Base-by-base conservation (phyloP, 2,329 filamentous ascomycete species). In the Teratosphaeria nubilosa region DNA sequence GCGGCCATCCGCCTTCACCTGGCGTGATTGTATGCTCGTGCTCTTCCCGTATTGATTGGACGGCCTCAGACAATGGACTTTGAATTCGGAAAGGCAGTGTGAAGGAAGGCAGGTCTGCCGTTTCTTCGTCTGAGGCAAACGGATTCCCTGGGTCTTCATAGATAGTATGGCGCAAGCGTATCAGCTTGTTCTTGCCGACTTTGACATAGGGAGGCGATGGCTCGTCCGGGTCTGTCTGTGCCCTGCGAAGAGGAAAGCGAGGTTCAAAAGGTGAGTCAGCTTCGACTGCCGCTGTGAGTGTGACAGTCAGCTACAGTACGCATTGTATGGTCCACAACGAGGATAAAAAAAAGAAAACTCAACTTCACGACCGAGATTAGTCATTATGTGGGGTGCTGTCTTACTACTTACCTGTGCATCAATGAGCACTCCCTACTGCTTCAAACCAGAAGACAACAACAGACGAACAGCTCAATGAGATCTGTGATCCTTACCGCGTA, bases 131-230 rank as follows among this genome's bases (percentile, higher is more conserved):
- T 13, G 13, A 27, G 9, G 53, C 55, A 56, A 67, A 67, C 5
- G 66, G 66, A 55, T 68, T 68, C 30, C 65, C 66, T 1, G 65
- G 63, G 55, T 68, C 66, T 41, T 60, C 34, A 51, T 68, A 69
- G 5, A 66, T 58, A 5, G 67, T 68, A 22, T 61, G 55, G 10
- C 66, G 64, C 16, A 69, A n/a, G 27, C 53, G 48, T 13, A 58
- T 34, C 22, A 63, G 48, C 55, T 59, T 58, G 32, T 52, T 56
- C 31, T 53, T 53, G 31, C 22, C 22, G 16, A 48, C 16, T 22
- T 5, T 48, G n/a, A 48, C 20, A n/a, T 20, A 48, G n/a, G 41
- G 41, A 20, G 41, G 41, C 20, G 41, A 48, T 22, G 41, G 16
- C 41, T 48, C n/a, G 16, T 20, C 41, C 6, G 41, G 41, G 1